These are phyloP conservation scores for Suaeda aralocaspica DNA, from an alignment of 148 eudicot species.

Conservation along the genomic window DNA sequence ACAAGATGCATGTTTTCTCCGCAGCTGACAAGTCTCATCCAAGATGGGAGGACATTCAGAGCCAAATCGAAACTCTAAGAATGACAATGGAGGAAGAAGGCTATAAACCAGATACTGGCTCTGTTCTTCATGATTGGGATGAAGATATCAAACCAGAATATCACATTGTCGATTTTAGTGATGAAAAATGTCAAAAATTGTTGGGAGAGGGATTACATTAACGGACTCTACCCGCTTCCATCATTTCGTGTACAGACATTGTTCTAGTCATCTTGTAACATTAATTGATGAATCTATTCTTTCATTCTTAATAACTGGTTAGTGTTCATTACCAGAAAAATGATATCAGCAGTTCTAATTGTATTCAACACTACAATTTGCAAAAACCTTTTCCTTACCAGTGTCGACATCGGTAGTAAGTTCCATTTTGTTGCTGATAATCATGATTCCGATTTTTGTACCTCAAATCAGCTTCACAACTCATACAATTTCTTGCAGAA, in stretches of 20 bases:
- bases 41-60: constrained; percentile 44
- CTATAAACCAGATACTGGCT: constrained; percentile 63
- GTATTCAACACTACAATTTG: too few relatives aligned
- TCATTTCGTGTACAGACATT: too few relatives aligned
- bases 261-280: too few relatives aligned
- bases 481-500: too few relatives aligned
- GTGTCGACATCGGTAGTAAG: too few relatives aligned
- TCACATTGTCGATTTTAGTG: constrained; percentile 57
- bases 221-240: constrained; percentile 31
- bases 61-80: constrained; percentile 43
- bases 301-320: too few relatives aligned
- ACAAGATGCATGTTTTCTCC: constrained; percentile 50
- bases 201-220: constrained; percentile 64
- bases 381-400: too few relatives aligned
- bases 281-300: too few relatives aligned
- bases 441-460: background rate
- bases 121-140: constrained; percentile 58
- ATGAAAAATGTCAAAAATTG: constrained; percentile 83
- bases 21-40: constrained; percentile 65
- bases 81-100: constrained; percentile 63
- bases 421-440: too few relatives aligned
- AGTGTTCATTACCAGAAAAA: too few relatives aligned
- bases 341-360: background rate
- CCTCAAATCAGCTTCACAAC: background rate
- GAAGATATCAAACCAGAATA: constrained; percentile 53